These are phyloP conservation scores for Gossypium arboreum DNA, from an alignment of 345 rosid genomes.

Conservation along the genomic window DNA sequence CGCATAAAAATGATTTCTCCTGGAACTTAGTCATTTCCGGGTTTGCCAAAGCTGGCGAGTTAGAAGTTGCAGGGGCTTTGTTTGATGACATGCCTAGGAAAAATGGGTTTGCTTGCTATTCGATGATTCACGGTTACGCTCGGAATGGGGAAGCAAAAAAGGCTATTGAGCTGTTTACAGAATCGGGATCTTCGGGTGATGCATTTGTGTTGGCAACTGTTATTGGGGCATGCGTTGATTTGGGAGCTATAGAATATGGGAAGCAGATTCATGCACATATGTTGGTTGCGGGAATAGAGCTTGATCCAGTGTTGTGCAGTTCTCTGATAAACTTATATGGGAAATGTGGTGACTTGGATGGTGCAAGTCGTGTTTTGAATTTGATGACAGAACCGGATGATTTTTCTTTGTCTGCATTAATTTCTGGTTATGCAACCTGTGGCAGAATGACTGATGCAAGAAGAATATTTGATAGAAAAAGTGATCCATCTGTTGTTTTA, in stretches of 20 bases:
- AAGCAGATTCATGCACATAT: conserved; percentile 69
- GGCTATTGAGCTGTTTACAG: conserved; percentile 58
- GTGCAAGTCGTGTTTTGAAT: conserved; percentile 45
- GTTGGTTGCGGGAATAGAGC: conserved; percentile 37
- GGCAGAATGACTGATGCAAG: conserved; percentile 59
- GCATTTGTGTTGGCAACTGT: conserved; percentile 53
- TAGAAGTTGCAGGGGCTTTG: conserved; percentile 43
- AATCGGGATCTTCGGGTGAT: conserved; percentile 39
- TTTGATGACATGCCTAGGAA: conserved; percentile 64
- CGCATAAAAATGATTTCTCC: conserved; percentile 48
- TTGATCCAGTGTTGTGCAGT: conserved; percentile 53
- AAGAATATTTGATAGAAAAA: conserved; percentile 40
- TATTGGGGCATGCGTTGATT: conserved; percentile 54
- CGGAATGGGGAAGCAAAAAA: conserved; percentile 39
- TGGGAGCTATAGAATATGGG: conserved; percentile 54
- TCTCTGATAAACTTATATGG: conserved; percentile 67
- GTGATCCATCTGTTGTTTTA: conserved; percentile 36
- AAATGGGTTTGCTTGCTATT: conserved; percentile 51
- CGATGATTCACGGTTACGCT: conserved; percentile 56
- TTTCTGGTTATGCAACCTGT: conserved; percentile 60
- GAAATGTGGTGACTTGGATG: conserved; percentile 61
- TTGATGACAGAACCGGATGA: conserved; percentile 50
- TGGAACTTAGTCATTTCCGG: conserved; percentile 74
- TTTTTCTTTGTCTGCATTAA: conserved; percentile 71
- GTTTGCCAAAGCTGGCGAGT: conserved; percentile 53